Conservation (phyloP, 176 grass and related monocot genomes). For the Themeda triandra region DNA sequence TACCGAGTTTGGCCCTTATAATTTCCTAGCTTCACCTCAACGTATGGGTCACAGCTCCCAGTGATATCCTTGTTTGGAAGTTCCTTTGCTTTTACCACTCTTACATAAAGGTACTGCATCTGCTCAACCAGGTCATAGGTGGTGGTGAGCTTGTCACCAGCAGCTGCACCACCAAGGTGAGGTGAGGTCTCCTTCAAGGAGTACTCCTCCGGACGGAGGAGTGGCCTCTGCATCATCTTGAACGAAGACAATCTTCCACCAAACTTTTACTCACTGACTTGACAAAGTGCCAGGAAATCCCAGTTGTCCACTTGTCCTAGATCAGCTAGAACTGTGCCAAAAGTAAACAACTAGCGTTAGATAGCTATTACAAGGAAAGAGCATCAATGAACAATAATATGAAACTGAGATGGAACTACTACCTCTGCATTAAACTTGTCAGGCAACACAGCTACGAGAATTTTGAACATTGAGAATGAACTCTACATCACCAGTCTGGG, state of each 20-base stretch:
- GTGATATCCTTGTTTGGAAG: conserved; percentile 61
- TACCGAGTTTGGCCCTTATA: conserved; percentile 56
- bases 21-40: conserved; percentile 69
- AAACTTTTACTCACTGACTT: neutral
- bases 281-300: neutral
- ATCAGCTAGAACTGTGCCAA: conserved; percentile 3
- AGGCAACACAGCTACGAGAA: neutral
- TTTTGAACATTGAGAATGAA: neutral
- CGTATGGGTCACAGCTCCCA: conserved; percentile 63
- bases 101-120: conserved; percentile 77
- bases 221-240: conserved; percentile 70
- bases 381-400: neutral
- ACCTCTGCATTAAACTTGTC: conserved; percentile 28
- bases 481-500: conserved; percentile 20
- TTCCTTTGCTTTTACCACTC: conserved; percentile 66
- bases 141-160: conserved; percentile 63
- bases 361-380: neutral
- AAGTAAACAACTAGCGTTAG: neutral
- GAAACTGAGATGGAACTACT: neutral
- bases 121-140: conserved; percentile 77
- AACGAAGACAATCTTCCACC: conserved; percentile 7
- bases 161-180: conserved; percentile 54
- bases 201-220: conserved; percentile 52
- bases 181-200: conserved; percentile 74
- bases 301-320: neutral